Evolutionary conservation across 108 stramenopile species (phyloP), one percentile per base, ranked within the genome.

Genomic region (Pseudonitzschia multiseries): DNA sequence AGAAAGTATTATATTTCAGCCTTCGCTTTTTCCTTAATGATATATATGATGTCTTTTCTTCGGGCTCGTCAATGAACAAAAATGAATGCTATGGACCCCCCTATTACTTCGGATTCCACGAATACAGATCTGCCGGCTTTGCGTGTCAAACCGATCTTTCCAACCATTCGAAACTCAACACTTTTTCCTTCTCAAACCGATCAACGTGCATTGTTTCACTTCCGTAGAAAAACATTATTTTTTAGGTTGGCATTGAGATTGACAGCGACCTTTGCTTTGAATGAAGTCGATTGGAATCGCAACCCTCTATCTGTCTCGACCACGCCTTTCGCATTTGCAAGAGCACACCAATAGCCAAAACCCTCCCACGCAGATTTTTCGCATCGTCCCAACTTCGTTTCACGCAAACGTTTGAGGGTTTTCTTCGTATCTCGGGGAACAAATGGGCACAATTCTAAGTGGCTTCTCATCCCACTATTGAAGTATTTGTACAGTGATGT

Each of bases 401-500:
- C 5, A 40, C 33, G 32, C 32, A 62, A 33, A 21, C 10, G 15
- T 14, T 14, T 10, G 15, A 62, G 32, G 4, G 27, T 62, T 29
- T 33, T 62, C 20, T 29, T 62, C 36, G 32, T 40, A 41, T 9
- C 13, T 33, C 10, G 12, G 12, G 61, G 61, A 33, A 62, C 61
- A n/a, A 62, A 62, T n/a, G 61, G 61, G 36, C 61, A 62, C 27
- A 41, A 0, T 40, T 62, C 61, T 12, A 62, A 2, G 15, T 62
- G 61, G 40, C 32, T 62, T 21, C 15, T 40, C 1, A 31, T 62
- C 0, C 61, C 29, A 5, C 15, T 31, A 33, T 40, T 17, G 29
- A 62, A 62, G n/a, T 62, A 33, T 62, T 21, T 62, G 36, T 62
- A 62, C 13, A 62, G n/a, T 17, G 61, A 21, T 40, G 12, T 29